Conservation (phyloP, 495 filamentous ascomycete species). For the Penicillium maclennaniae region DNA sequence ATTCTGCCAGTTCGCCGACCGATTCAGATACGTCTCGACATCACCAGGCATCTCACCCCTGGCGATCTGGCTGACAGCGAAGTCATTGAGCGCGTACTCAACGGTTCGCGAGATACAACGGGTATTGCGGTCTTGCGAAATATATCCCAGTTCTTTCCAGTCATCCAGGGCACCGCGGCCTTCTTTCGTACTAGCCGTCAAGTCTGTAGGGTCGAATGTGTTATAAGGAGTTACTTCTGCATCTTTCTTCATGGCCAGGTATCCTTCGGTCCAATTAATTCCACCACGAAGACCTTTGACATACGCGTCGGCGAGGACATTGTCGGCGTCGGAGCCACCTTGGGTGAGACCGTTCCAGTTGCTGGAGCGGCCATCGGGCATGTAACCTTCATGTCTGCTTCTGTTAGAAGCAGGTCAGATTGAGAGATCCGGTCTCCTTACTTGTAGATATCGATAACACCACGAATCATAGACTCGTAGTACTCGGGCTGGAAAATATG, state of each 20-base stretch:
- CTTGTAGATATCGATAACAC: conserved; percentile 42
- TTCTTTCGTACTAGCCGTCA: conserved; percentile 59
- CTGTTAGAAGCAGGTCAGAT: background rate
- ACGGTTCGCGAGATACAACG: conserved; percentile 65
- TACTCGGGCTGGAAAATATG: conserved; percentile 63
- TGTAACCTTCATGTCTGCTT: conserved; percentile 47
- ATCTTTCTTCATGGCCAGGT: conserved; percentile 61
- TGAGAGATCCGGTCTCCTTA: conserved; percentile 12
- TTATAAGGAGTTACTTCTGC: conserved; percentile 68
- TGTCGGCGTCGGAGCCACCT: conserved; percentile 67
- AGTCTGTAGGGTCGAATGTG: conserved; percentile 57
- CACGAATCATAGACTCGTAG: conserved; percentile 61
- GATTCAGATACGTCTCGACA: conserved; percentile 51
- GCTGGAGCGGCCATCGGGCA: conserved; percentile 56
- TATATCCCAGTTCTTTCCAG: conserved; percentile 65
- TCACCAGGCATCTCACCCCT: conserved; percentile 54
- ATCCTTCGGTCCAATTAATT: conserved; percentile 51
- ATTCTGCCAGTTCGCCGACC: conserved; percentile 62
- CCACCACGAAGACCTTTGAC: conserved; percentile 45
- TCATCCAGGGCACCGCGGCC: conserved; percentile 62
- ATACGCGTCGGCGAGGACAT: conserved; percentile 32
- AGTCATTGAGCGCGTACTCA: conserved; percentile 74
- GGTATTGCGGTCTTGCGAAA: conserved; percentile 66
- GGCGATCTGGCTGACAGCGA: conserved; percentile 61
- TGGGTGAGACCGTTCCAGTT: conserved; percentile 67